A percentile compares a stretch with the other conserved stretches of the same genome.
Evolutionary conservation across 371 early-diverging fungal genomes (phyloP).

Genomic region (Haplosporangium sp.): DNA sequence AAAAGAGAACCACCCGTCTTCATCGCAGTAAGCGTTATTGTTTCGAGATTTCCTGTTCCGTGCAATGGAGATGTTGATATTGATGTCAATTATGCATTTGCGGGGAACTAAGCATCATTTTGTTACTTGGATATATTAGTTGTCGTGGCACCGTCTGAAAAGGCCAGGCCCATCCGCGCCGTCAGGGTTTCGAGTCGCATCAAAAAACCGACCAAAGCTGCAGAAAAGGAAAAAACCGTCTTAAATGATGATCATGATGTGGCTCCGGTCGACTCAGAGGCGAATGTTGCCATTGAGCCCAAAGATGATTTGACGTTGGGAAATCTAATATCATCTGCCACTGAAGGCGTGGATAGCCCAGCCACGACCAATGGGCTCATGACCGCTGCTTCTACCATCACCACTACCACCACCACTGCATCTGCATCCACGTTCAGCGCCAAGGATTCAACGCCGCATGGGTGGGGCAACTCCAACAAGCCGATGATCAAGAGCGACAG

Average conservation of each 20-base stretch:
- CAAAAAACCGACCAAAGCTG: neutral
- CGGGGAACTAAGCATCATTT: neutral
- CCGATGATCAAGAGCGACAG: constrained; percentile 50
- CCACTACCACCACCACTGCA: too few relatives aligned
- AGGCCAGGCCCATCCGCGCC: constrained; percentile 5
- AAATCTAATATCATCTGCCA: too few relatives aligned
- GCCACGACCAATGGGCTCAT: too few relatives aligned
- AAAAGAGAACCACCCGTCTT: constrained; percentile 45
- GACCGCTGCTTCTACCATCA: neutral
- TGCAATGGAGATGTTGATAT: neutral
- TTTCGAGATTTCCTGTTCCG: too few relatives aligned
- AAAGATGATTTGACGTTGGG: too few relatives aligned
- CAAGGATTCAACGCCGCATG: constrained; percentile 11
- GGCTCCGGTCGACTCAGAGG: too few relatives aligned
- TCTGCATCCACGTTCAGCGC: too few relatives aligned
- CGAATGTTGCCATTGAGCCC: too few relatives aligned
- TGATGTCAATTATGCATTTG: neutral
- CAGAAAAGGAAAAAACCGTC: neutral
- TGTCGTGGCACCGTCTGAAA: constrained; percentile 45
- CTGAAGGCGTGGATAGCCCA: too few relatives aligned
- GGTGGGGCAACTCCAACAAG: constrained; percentile 49
- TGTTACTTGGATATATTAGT: constrained; percentile 13
- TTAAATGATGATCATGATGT: neutral
- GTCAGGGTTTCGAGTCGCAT: neutral
- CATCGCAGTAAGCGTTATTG: constrained; percentile 32